These are phyloP conservation scores for Dichomitus squalens DNA, from an alignment of 1,284 basidiomycete species.

Conservation along the genomic window DNA sequence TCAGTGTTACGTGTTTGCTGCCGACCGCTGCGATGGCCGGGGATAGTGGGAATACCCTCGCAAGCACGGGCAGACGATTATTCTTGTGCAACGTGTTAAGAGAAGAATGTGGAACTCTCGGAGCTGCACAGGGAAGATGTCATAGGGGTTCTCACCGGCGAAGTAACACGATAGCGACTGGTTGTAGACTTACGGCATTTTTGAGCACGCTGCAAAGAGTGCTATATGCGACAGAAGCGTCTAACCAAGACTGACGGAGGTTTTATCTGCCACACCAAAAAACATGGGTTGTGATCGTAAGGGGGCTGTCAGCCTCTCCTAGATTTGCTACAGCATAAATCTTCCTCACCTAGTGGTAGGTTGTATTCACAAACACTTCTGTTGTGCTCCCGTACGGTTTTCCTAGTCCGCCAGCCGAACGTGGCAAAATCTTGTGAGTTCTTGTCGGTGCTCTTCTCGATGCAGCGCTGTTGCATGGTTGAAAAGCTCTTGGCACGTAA, in stretches of 20 bases:
- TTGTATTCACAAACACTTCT: not conserved
- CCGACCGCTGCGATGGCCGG: constrained; percentile 3
- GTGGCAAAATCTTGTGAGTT: too few species aligned
- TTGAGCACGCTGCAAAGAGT: not conserved
- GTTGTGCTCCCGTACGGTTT: too few species aligned
- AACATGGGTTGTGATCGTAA: not conserved
- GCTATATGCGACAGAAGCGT: not conserved
- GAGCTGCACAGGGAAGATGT: not conserved
- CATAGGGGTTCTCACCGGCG: not conserved
- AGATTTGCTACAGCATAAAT: not conserved
- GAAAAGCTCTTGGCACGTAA: too few species aligned
- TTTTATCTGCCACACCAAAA: not conserved
- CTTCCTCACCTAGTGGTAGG: not conserved
- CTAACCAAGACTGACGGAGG: too few species aligned
- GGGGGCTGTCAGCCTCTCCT: not conserved
- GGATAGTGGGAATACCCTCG: not conserved
- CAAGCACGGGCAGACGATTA: not conserved
- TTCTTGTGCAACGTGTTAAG: not conserved
- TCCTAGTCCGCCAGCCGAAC: too few species aligned
- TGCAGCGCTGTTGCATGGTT: too few species aligned
- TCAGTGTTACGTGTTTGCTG: constrained; percentile 5
- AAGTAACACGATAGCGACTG: not conserved
- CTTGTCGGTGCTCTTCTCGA: too few species aligned
- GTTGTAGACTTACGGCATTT: not conserved
- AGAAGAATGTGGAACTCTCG: not conserved